Evolutionary conservation across 768 basidiomycete species (phyloP), one percentile per base, ranked within the genome.

Genomic region (Zangia roseola): DNA sequence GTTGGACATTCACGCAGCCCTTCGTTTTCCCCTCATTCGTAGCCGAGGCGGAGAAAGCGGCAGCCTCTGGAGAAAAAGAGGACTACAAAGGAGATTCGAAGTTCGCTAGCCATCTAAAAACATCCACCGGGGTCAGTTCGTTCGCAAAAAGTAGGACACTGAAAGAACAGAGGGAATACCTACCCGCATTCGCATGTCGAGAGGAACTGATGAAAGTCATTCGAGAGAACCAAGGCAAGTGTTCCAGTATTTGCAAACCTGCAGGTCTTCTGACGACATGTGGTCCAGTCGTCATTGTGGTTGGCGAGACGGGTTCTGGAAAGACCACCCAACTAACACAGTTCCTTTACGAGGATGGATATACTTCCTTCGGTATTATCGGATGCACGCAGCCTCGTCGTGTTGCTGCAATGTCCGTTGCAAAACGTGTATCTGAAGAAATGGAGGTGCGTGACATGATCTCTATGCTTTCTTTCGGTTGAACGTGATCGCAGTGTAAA

Each of bases 261-360:
- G 24, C 24, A 31, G 2, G 3, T 47, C 16, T 49, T 42, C 43
- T 42, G 19, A 39, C 6, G 2, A 13, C 43, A 17, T 5, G 25
- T 19, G 8, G 44, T 43, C 10, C 55, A 97, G 97, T 98, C 31
- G 76, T 90, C 40, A 83, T 99, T 48, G 92, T 98, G 33, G 90
- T 99, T 34, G 97, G 97, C n/a, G 97, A 99, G 70, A 99, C 97
- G n/a, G 97, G 97, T 10, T 98, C 95, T 0, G 97, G 97, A 6
- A 99, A 99, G 72, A 99, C 97, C 1, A 98, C 97, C 0, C 97
- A 99, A 66, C 74, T 99, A 6, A 75, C 91, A 0, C 97, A 99
- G 63, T 99, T 93, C 71, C 68, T 99, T 53, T 91, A 97, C 63
- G 97, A 99, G 66, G 97, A 99, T 54, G 97, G 97, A 0, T 99